Evolutionary conservation across 2,329 filamentous ascomycete genomes (phyloP), one percentile per base, ranked within the genome.

Genomic region (Colletotrichum lindemuthianum): DNA sequence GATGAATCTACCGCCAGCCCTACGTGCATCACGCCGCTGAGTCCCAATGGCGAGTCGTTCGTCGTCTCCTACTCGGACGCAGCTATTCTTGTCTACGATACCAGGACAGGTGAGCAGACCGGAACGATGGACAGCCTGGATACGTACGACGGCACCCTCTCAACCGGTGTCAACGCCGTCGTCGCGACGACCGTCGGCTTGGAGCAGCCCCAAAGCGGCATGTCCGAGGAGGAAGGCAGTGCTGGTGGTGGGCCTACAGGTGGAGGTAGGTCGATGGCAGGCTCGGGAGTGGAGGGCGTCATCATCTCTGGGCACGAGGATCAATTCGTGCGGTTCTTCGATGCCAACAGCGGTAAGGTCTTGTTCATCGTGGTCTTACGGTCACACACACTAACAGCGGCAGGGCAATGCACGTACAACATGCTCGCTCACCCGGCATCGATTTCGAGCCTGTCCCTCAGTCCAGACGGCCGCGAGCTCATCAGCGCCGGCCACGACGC

Each of bases 271-370:
- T 81, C 82, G 1, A 84, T 84, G 79, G 89, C 90, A 8, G 91
- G 89, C 55, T 92, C 90, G 60, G 91, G 91, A 39, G 89, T 97
- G 1, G 94, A 97, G 77, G 96, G 96, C 11, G 92, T 96, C 24
- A 92, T 99, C 63, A 97, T 99, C 69, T 96, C 92, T 67, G 96
- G 96, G 69, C 95, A 99, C 75, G 96, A 99, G 81, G 96, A 99
- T 79, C 90, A 92, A 71, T 97, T 93, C 73, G 93, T 99, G 71
- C 87, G 95, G 70, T 97, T 99, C 84, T 99, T 97, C 76, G 96
- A 99, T 82, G 96, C 96, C 68, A 98, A 99, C 75, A 97, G 93
- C 79, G 96, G 96, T 98, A 90, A 79, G 92, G 24, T 24, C 24
- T 87, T 45, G 39, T 44, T 16, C 44, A 49, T 34, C 8, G 6